Conservation (phyloP, 768 basidiomycete genomes). For the Gloeopeniophorella convolvens region DNA sequence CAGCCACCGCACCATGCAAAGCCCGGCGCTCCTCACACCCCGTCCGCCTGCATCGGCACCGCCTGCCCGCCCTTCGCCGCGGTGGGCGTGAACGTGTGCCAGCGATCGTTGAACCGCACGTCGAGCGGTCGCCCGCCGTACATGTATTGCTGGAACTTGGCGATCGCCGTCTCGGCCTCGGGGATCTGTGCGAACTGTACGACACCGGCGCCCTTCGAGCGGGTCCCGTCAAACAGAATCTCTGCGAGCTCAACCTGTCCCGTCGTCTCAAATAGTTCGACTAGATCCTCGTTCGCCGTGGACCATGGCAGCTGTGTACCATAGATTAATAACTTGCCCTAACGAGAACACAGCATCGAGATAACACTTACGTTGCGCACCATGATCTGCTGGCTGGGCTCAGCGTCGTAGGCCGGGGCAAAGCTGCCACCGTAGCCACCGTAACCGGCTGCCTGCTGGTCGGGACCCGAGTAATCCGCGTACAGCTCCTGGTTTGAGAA, state of each 20-base stretch:
- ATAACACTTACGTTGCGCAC: constrained; percentile 83
- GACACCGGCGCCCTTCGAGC: constrained; percentile 92
- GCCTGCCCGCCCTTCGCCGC: constrained; percentile 84
- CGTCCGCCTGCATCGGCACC: constrained; percentile 58
- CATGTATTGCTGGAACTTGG: constrained; percentile 94
- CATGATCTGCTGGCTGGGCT: constrained; percentile 96
- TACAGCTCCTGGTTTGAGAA: constrained; percentile 88
- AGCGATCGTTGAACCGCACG: constrained; percentile 91
- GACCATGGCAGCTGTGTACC: constrained; percentile 85
- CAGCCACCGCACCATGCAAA: too few relatives aligned
- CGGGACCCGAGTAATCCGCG: constrained; percentile 89
- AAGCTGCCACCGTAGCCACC: constrained; percentile 14
- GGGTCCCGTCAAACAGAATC: constrained; percentile 86
- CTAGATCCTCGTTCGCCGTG: constrained; percentile 96
- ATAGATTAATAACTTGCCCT: background rate
- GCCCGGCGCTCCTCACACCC: too few relatives aligned
- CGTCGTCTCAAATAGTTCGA: constrained; percentile 97
- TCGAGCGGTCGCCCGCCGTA: constrained; percentile 89
- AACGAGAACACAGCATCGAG: background rate
- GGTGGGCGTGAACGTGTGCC: constrained; percentile 87
- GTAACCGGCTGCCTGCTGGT: constrained; percentile 45
- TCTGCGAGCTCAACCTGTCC: constrained; percentile 93
- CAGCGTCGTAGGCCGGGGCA: constrained; percentile 45
- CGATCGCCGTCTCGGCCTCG: constrained; percentile 94
- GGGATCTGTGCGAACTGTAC: constrained; percentile 85